Evolutionary conservation across 352 stramenopile genomes (phyloP), one percentile per base, ranked within the genome.

Genomic region (Phytophthora ramorum): DNA sequence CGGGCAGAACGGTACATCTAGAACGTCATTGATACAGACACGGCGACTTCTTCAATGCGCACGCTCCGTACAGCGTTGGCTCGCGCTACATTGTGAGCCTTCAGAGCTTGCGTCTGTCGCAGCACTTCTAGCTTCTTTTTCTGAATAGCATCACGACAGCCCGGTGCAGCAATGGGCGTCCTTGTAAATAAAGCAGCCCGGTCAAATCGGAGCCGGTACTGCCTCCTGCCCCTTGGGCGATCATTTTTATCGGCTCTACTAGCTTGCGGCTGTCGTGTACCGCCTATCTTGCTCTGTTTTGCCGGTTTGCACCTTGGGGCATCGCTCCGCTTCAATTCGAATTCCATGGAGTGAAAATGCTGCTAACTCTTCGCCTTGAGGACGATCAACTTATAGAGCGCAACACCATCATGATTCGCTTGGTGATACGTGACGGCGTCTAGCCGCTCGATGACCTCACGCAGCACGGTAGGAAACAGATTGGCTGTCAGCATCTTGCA

Each of bases 331-430:
- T 51, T 51, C 24, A 38, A 37, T 22, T 51, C 24, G 24, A 10
- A 37, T 14, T 51, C 1, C 12, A 51, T 51, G 24, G 45, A 19
- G 45, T 51, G 24, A 13, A 35, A 38, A 37, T 51, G 45, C 24
- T 51, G 45, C 14, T 38, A 22, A 16, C 24, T 24, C 24, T 51
- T 37, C 13, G 3, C 45, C 22, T 13, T 35, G 24, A 0, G 24
- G 16, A 51, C 45, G 16, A 51, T 51, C 24, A 51, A 24, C 24
- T 51, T 22, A 2, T 51, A 51, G 8, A 51, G 16, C 12, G 26
- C 46, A 0, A 53, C 46, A 40, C 40, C 46, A 24, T 53, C 46
- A 38, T 26, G 26, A 26, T 53, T 53, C n/a, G 46, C 46, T 5
- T 28, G 24, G 3, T 28, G 24, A 28, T 28, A 5, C 24, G 24